A percentile compares a stretch with the other conserved stretches of the same genome.
These are phyloP conservation scores for Penium margaritaceum DNA, from an alignment of 139 green algal species.

Conservation along the genomic window DNA sequence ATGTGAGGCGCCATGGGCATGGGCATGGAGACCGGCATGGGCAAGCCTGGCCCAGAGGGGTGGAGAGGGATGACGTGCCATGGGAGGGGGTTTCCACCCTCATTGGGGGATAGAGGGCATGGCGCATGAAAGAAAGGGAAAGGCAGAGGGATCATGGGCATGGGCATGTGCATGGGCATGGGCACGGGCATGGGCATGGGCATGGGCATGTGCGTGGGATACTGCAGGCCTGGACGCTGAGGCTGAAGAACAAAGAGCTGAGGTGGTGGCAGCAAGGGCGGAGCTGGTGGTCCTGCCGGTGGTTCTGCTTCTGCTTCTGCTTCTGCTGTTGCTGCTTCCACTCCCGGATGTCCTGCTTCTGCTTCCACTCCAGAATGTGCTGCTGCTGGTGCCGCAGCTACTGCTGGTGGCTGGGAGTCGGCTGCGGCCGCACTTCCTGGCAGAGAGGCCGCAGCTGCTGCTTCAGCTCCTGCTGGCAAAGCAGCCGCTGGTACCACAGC, in stretches of 20 bases:
- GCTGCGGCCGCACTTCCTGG: neutral
- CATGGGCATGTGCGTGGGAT: no score
- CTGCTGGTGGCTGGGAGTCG: neutral
- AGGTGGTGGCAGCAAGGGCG: neutral
- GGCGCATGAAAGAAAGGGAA: no score
- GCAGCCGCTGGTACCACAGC: neutral
- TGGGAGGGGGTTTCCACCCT: neutral
- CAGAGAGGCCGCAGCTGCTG: neutral
- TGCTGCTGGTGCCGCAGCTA: neutral
- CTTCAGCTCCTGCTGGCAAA: neutral
- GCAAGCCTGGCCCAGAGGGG: no score
- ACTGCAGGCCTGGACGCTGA: no score
- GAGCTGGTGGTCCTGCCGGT: neutral
- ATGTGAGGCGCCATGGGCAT: no score
- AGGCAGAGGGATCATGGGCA: no score
- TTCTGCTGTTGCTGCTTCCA: neutral
- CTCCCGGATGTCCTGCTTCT: neutral
- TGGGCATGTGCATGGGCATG: no score
- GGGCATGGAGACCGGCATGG: no score
- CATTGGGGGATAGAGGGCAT: no score
- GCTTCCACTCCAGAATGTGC: neutral
- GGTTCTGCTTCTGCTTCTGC: neutral
- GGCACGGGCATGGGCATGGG: no score
- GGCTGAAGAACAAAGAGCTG: no score
- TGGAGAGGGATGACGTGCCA: no score